A percentile compares a stretch with the other conserved stretches of the same genome.
Evolutionary conservation across 2,329 filamentous ascomycete genomes (phyloP).

Genomic region (Trichophyton simii): DNA sequence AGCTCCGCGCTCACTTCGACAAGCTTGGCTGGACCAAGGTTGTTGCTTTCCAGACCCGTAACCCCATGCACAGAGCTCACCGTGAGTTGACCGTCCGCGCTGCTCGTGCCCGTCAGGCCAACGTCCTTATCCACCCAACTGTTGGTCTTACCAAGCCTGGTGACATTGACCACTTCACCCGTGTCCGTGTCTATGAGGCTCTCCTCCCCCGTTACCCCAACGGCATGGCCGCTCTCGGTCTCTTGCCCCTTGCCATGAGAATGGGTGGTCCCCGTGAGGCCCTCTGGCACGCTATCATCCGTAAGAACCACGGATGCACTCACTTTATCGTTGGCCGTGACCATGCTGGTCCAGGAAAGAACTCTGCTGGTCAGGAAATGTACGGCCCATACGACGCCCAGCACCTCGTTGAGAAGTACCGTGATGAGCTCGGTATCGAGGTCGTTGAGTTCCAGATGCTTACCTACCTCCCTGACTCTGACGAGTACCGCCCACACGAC

Average conservation of each 20-base stretch:
- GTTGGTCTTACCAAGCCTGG: slow-evolving; percentile 97
- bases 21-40: slow-evolving; percentile 98
- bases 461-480: slow-evolving; percentile 93
- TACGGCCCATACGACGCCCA: slow-evolving; percentile 98
- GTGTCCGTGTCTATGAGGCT: slow-evolving; percentile 96
- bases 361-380: slow-evolving; percentile 92
- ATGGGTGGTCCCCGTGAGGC: slow-evolving; percentile 98
- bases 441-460: slow-evolving; percentile 99
- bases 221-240: slow-evolving; percentile 93
- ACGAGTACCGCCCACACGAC: slow-evolving; percentile 91
- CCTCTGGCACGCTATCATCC: slow-evolving; percentile 99
- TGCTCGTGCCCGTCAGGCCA: slow-evolving; percentile 88
- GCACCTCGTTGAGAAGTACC: slow-evolving; percentile 91
- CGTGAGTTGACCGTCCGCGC: slow-evolving; percentile 95
- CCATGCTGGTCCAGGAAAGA: slow-evolving; percentile 95
- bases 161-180: slow-evolving; percentile 99
- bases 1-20: slow-evolving; percentile 93
- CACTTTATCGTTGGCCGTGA: slow-evolving; percentile 99
- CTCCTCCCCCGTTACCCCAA: slow-evolving; percentile 94
- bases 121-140: slow-evolving; percentile 97
- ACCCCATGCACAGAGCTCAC: slow-evolving; percentile 98
- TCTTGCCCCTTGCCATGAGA: slow-evolving; percentile 92
- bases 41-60: slow-evolving; percentile 96
- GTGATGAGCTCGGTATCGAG: slow-evolving; percentile 91
- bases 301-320: slow-evolving; percentile 97